These are phyloP conservation scores for Cyclanthera cordifolia DNA, from an alignment of 306 rosid genomes.

Conservation along the genomic window DNA sequence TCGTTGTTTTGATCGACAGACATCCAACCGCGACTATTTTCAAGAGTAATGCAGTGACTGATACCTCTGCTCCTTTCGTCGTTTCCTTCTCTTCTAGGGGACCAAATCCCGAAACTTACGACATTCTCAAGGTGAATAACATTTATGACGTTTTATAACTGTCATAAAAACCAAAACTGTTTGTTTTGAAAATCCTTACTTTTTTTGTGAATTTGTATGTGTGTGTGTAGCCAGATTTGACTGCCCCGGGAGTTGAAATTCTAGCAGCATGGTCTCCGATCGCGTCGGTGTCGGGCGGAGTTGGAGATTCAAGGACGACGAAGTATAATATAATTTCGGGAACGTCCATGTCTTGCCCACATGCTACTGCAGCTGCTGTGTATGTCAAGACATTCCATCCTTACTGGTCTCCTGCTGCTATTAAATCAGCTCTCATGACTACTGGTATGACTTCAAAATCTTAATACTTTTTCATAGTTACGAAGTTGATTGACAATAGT, in stretches of 20 bases:
- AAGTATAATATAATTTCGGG: slow-evolving; percentile 23
- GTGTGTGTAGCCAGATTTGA: slow-evolving; percentile 17
- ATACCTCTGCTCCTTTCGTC: slow-evolving; percentile 23
- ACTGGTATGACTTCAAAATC: slow-evolving; percentile 6
- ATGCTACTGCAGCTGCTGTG: slow-evolving; percentile 21
- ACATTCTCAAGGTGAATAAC: slow-evolving; percentile 38
- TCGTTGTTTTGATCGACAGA: background rate
- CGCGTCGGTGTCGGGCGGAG: background rate
- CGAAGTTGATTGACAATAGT: no score
- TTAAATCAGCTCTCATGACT: slow-evolving; percentile 29
- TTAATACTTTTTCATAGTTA: no score
- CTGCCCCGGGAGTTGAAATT: slow-evolving; percentile 24
- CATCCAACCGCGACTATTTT: background rate
- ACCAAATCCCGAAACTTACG: slow-evolving; percentile 27
- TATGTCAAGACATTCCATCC: slow-evolving; percentile 26
- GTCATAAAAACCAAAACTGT: no score
- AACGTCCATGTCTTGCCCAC: slow-evolving; percentile 35
- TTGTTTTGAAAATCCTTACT: background rate
- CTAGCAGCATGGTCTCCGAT: slow-evolving; percentile 32
- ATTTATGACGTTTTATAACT: background rate
- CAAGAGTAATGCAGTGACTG: background rate
- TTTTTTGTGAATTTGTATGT: background rate
- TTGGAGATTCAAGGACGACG: slow-evolving; percentile 11
- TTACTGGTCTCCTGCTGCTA: slow-evolving; percentile 27
- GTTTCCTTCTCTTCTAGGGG: slow-evolving; percentile 44